phyloP scores from a whole-genome alignment of 1,139 yeast genomes.

The Zhuliangozyma blackwelliae region DNA sequence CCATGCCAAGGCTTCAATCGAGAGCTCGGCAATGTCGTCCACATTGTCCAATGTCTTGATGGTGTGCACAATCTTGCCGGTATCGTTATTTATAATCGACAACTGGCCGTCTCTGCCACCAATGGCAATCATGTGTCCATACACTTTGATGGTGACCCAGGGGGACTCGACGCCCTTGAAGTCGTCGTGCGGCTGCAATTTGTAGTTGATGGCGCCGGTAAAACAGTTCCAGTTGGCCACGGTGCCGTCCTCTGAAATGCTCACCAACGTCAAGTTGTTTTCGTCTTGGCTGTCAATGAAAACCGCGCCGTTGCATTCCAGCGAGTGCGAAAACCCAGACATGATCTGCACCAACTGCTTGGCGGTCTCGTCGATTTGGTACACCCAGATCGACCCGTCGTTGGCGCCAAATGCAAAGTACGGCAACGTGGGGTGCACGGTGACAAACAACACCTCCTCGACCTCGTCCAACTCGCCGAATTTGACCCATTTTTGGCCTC shows the following conservation, averaged over 20 bases:
- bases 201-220: conserved; percentile 64
- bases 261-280: conserved; percentile 60
- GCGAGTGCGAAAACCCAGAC: conserved; percentile 76
- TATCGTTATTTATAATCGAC: conserved; percentile 67
- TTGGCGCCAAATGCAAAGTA: conserved; percentile 90
- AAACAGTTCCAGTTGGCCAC: conserved; percentile 88
- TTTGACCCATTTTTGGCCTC: conserved; percentile 79
- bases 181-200: conserved; percentile 56
- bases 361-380: conserved; percentile 58
- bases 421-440: conserved; percentile 68
- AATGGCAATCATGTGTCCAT: conserved; percentile 52
- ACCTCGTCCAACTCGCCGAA: conserved; percentile 77
- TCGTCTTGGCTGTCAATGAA: conserved; percentile 64
- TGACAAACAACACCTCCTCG: conserved; percentile 72
- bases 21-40: conserved; percentile 67
- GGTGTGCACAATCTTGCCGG: conserved; percentile 67
- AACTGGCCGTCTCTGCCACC: conserved; percentile 89
- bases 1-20: conserved; percentile 87
- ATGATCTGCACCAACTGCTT: conserved; percentile 63
- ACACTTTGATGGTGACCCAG: conserved; percentile 69
- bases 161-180: conserved; percentile 74
- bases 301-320: conserved; percentile 73
- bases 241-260: conserved; percentile 85
- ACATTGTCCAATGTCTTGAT: conserved; percentile 59
- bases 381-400: conserved; percentile 95